Percentiles rank a stretch among this genome's conserved stretches.
Evolutionary conservation across 2,329 filamentous ascomycete species (phyloP).

Genomic region (Aspergillus awamori): DNA sequence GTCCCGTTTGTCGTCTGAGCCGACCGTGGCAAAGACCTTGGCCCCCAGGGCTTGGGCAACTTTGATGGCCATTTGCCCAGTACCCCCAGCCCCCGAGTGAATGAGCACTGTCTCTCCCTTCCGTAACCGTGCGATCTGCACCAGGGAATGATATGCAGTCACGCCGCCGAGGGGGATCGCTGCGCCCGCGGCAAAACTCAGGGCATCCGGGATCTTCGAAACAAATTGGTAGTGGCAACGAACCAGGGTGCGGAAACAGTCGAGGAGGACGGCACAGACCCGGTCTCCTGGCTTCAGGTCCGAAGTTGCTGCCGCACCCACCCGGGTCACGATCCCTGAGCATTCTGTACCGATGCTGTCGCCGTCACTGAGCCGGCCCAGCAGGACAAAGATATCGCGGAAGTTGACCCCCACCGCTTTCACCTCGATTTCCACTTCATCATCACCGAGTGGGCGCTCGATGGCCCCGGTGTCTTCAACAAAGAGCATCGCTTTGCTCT

Average conservation of each 20-base stretch:
- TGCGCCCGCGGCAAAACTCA: not conserved
- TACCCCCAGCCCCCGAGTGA: conserved; percentile 32
- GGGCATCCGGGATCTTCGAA: not conserved
- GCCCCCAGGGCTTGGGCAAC: conserved; percentile 28
- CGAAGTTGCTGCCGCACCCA: not conserved
- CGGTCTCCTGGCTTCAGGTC: not conserved
- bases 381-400: not conserved
- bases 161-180: conserved; percentile 11
- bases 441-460: not conserved
- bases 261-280: not conserved
- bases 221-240: not conserved
- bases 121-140: conserved; percentile 24
- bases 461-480: not conserved
- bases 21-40: conserved; percentile 31
- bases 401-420: not conserved
- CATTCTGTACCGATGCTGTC: not conserved
- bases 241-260: not conserved
- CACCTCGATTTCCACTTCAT: not conserved
- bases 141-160: conserved; percentile 21
- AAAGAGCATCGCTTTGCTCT: conserved; percentile 23
- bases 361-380: not conserved
- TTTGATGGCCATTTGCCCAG: conserved; percentile 33
- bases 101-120: conserved; percentile 28
- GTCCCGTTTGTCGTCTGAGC: conserved; percentile 27
- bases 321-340: not conserved